Percentiles rank a stretch among this genome's conserved stretches.
Conservation (phyloP, 2,329 filamentous ascomycete species). For the Penicillium sp. region DNA sequence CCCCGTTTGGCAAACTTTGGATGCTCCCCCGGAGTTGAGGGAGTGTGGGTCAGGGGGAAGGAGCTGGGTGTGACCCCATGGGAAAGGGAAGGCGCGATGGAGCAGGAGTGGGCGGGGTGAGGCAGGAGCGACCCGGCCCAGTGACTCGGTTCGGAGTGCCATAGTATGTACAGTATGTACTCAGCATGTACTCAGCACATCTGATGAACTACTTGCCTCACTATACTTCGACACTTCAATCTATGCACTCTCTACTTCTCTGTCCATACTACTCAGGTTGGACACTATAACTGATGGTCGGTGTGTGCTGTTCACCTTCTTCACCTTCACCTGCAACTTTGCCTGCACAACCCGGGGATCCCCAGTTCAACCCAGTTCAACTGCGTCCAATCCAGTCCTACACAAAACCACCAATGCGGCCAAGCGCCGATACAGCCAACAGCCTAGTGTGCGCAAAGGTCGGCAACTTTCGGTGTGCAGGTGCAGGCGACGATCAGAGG, state of each 20-base stretch:
- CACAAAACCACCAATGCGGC: background rate
- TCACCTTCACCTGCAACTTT: background rate
- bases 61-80: background rate
- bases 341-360: background rate
- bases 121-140: background rate
- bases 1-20: background rate
- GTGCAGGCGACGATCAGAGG: background rate
- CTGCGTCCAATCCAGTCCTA: background rate
- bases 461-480: conserved; percentile 3
- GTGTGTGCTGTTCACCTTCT: background rate
- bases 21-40: background rate
- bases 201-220: too few relatives aligned
- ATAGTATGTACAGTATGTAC: background rate
- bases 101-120: background rate
- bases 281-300: too few relatives aligned
- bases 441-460: background rate
- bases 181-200: too few relatives aligned
- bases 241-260: too few relatives aligned
- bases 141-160: background rate
- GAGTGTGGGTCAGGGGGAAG: conserved; percentile 4
- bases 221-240: too few relatives aligned
- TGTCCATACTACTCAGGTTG: too few relatives aligned
- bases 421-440: background rate
- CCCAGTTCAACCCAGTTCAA: background rate
- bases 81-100: too few relatives aligned